Conservation (phyloP, 2,329 filamentous ascomycete species). For the Sporothrix brunneoviolacea region DNA sequence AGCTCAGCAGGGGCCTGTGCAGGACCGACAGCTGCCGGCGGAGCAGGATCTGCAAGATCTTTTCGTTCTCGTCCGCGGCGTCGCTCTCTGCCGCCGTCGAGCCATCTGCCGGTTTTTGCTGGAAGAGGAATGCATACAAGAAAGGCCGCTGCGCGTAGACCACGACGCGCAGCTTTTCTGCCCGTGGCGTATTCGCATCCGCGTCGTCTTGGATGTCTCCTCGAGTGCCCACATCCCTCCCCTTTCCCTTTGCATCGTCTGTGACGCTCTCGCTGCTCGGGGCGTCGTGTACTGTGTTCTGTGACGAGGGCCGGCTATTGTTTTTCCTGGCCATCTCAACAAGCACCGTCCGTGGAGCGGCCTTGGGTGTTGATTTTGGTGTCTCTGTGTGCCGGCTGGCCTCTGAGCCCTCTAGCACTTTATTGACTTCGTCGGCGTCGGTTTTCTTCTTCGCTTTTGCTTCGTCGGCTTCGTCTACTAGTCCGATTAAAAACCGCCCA, state of each 20-base stretch:
- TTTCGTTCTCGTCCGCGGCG: neutral
- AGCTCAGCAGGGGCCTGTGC: conserved; percentile 47
- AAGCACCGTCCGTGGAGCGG: conserved; percentile 58
- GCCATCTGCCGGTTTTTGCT: conserved; percentile 41
- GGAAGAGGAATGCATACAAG: conserved; percentile 70
- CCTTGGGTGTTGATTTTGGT: neutral
- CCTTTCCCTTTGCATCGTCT: neutral
- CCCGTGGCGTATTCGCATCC: conserved; percentile 34
- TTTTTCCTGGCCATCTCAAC: conserved; percentile 51
- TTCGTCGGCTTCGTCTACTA: conserved; percentile 58
- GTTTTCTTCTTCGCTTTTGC: neutral
- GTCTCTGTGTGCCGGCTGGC: neutral
- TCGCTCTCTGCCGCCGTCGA: neutral
- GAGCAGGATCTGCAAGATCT: conserved; percentile 10
- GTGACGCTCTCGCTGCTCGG: too few relatives aligned
- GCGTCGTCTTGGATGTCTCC: conserved; percentile 22
- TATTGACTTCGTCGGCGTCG: neutral
- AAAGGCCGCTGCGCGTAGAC: conserved; percentile 71
- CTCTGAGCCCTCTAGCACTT: neutral
- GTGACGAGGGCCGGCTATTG: conserved; percentile 34
- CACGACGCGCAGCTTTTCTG: conserved; percentile 57
- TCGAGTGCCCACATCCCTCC: conserved; percentile 31
- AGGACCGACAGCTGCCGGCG: conserved; percentile 49
- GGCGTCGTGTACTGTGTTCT: conserved; percentile 39
- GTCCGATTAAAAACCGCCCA: conserved; percentile 59